Evolutionary conservation across 1,139 yeast genomes (phyloP), one percentile per base, ranked within the genome.

Genomic region (Scheffersomyces insectosa): DNA sequence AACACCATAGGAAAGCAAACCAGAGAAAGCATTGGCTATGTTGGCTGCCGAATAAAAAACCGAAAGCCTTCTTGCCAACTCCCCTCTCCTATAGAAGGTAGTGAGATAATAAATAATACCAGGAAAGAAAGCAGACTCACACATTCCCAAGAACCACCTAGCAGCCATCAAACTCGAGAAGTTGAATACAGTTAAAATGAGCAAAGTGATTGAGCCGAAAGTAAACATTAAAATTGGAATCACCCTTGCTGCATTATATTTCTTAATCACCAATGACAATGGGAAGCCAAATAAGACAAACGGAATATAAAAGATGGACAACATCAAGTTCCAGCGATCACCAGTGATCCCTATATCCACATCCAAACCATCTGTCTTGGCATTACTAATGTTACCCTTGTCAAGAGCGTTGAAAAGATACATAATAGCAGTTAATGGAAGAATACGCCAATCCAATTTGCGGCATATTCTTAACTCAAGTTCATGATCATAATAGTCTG

Each of bases 381-480:
- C 61, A 32, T 59, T 57, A 31, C 56, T 48, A 20, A 59, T 57
- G 34, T 59, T 59, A 5, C 59, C 61, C 36, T 56, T 57, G 38
- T 59, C 65, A 41, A 63, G 54, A 6, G 66, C 65, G 46, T 62
- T 62, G 45, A 63, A 62, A 27, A 63, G 54, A 42, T 62, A 63
- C 56, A 63, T 55, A 9, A 59, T 23, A 15, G 66, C 65, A 35
- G 60, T 55, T 15, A 63, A 48, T 3, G 68, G 68, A 23, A 64
- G 48, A 12, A 70, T 67, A 41, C 66, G 55, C 8, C 62, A 42
- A 46, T 70, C 76, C 28, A 70, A 53, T 48, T 70, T 70, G 33
- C 67, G 52, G 28, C 65, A 56, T 13, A 68, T 56, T 15, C 53
- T 50, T 38, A 60, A 56, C 46, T 63, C 66, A 28, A 63, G 49